Evolutionary conservation across 2,329 filamentous ascomycete genomes (phyloP).

Genomic region (Alternaria alternata): DNA sequence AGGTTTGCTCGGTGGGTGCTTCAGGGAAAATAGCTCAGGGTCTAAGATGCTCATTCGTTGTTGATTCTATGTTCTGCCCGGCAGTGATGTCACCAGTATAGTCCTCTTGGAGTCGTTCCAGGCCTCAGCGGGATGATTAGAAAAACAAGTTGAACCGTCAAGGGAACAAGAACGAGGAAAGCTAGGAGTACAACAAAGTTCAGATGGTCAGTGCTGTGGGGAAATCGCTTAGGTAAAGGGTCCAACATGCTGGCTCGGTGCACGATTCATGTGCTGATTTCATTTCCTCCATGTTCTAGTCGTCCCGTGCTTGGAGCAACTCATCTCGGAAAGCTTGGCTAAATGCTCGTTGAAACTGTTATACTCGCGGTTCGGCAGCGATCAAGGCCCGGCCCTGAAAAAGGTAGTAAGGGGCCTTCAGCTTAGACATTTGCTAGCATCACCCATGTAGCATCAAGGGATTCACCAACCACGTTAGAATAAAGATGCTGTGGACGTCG

Average conservation of each 20-base stretch:
- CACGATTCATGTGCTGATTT: neutral
- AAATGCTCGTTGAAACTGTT: too few relatives aligned
- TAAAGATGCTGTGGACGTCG: neutral
- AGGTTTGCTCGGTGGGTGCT: neutral
- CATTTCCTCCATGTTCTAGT: neutral
- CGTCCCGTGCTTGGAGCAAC: neutral
- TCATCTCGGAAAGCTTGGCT: neutral
- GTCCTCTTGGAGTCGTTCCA: too few relatives aligned
- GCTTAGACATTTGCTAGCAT: neutral
- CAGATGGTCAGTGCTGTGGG: neutral
- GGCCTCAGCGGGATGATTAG: too few relatives aligned
- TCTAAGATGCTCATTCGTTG: neutral
- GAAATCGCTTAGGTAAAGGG: neutral
- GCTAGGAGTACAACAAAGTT: neutral
- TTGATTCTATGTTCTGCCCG: neutral
- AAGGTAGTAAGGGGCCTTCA: too few relatives aligned
- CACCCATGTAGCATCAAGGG: neutral
- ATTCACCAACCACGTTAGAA: neutral
- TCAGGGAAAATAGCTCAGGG: neutral
- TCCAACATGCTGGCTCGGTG: neutral
- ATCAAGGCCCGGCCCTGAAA: too few relatives aligned
- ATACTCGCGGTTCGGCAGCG: too few relatives aligned
- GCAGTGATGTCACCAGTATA: too few relatives aligned
- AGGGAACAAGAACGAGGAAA: neutral
- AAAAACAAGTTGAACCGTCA: neutral